Base-by-base conservation (phyloP, 2,329 filamentous ascomycete species). In the Aotearoamyces nothofagi region DNA sequence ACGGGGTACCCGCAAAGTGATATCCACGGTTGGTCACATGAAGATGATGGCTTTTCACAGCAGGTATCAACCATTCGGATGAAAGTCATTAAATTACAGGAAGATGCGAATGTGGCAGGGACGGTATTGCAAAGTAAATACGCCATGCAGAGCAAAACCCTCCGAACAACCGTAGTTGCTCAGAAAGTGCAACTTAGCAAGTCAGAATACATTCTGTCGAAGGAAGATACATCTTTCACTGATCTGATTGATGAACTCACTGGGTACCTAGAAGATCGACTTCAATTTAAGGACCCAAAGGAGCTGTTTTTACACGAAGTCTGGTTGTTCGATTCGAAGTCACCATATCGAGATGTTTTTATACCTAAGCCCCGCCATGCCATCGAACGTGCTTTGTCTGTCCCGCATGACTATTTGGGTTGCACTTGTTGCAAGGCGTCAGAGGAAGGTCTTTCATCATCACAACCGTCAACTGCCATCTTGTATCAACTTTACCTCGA, bases 181-280 rank as follows among this genome's bases (percentile, higher is more conserved):
- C 79, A 87, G 45, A 79, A 80, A 46, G 79, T 90, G 11, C 75
- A 84, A 44, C 61, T 90, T 22, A 82, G 77, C 52, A 78, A 72
- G 37, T 75, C 84, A 47, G 74, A 75, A 39, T 72, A 78, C 1
- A 60, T 67, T 3, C 61, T 87, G 15, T 79, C 77, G 0, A 64
- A 74, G 24, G 63, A 77, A 39, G 81, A 87, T 52, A 70, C 68
- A 38, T 63, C 66, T 4, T 82, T 82, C 46, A 82, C 79, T 10
- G 55, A 59, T 14, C 52, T 81, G 8, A 60, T 86, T 4, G 68
- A 78, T 38, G 47, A 51, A 1, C 55, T 77, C 13, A 57, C 64
- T 8, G 54, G 61, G 10, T 41, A 61, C 4, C 47, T 81, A 4
- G 52, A 60, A 4, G 42, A 39, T 0, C 63, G 61, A 38, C 61